Base-by-base conservation (phyloP, 129 eudicot species). In the Lactuca saligna region DNA sequence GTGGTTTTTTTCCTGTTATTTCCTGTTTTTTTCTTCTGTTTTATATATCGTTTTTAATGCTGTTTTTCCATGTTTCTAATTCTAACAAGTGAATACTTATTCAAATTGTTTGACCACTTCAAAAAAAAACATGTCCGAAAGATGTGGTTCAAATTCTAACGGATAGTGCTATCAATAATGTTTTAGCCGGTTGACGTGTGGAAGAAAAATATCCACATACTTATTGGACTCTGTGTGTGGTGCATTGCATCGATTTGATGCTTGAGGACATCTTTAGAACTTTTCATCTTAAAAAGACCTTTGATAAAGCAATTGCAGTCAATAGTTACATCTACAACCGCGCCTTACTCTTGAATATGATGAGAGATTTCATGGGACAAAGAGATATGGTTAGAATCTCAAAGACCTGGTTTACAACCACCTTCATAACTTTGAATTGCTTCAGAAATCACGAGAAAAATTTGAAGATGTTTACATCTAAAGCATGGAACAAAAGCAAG, bases 171-270 rank as follows among this genome's bases (percentile, higher is more conserved):
- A 32, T 38, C 54, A 34, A 10, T 1, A 51, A 50, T 31, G 48
- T 20, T 3, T 6, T 6, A 49, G 62, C 61, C 6, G 46, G 73
- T 50, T 4, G 17, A 13, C 10, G 3, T 9, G 16, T 53, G 59
- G 8, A 35, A 44, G 20, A 61, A 53, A 57, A 55, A 34, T 63
- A 64, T 14, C 68, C 44, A 51, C 76, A 39, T 59, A 64, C 12
- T 46, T 49, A 4, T 63, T 64, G 20, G 20, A 20, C 20, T 20
- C 20, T 20, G 20, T 20, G 20, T 20, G 20, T 20, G 20, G 20
- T 1, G n/a, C 68, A 71, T 17, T 60, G 58, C 44, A 8, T 71
- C 3, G 20, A 60, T 31, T 57, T 58, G 42, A 71, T 46, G 41
- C n/a, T 71, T 3, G 56, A 14, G 20, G 69, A 60, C 12, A 3